Conservation (phyloP, 805 yeast species). For the Metschnikowia sp. region DNA sequence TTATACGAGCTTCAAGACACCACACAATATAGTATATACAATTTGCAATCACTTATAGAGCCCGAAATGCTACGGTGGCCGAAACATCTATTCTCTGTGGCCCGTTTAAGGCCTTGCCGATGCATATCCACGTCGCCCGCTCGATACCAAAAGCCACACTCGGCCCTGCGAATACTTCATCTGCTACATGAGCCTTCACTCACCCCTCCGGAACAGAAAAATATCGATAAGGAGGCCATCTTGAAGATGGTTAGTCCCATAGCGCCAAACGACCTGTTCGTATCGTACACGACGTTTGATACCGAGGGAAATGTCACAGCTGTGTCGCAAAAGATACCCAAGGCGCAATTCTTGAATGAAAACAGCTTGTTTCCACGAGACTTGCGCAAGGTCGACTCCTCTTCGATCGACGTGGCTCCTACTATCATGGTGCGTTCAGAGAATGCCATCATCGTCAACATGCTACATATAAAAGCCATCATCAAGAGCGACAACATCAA, state of each 20-base stretch:
- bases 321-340: slow-evolving; percentile 69
- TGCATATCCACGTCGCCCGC: background rate
- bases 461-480: slow-evolving; percentile 85
- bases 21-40: too few species aligned
- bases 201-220: slow-evolving; percentile 1
- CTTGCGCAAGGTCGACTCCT: slow-evolving; percentile 74
- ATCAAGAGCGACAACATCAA: slow-evolving; percentile 76
- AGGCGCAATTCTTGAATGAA: slow-evolving; percentile 64
- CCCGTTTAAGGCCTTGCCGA: background rate
- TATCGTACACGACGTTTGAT: slow-evolving; percentile 83
- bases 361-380: slow-evolving; percentile 83
- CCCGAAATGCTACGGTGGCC: slow-evolving; percentile 9
- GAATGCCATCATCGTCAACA: slow-evolving; percentile 73
- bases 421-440: slow-evolving; percentile 74
- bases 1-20: too few species aligned
- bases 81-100: background rate
- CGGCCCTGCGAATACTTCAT: slow-evolving; percentile 5
- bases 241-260: slow-evolving; percentile 34
- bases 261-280: slow-evolving; percentile 47
- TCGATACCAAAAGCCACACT: background rate
- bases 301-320: slow-evolving; percentile 62
- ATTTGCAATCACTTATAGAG: too few species aligned
- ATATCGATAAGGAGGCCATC: slow-evolving; percentile 2
- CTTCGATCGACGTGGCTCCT: slow-evolving; percentile 80
- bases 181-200: slow-evolving; percentile 8